Evolutionary conservation across 805 yeast species (phyloP).

Genomic region (Starmerella sp.): DNA sequence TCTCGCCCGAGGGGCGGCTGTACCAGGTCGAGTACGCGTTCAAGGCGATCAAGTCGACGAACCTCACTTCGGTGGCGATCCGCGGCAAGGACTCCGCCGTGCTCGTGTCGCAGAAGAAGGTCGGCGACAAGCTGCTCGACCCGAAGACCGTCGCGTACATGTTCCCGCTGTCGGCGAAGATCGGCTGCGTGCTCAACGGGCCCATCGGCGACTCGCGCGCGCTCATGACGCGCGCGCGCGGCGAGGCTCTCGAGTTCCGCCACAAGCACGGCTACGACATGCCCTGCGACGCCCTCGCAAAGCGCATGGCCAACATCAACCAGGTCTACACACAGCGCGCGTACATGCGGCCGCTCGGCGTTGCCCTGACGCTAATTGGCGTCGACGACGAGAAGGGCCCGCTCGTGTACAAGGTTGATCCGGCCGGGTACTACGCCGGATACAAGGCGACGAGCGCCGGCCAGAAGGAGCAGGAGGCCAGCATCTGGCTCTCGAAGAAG

Average conservation of each 20-base stretch:
- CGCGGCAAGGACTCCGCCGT: conserved; percentile 82
- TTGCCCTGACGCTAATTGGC: conserved; percentile 76
- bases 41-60: conserved; percentile 89
- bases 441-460: conserved; percentile 91
- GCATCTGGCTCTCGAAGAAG: conserved; percentile 79
- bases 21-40: conserved; percentile 97
- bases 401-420: conserved; percentile 82
- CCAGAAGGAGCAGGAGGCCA: conserved; percentile 93
- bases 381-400: conserved; percentile 89
- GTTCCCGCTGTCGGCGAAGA: conserved; percentile 64
- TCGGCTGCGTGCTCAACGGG: conserved; percentile 90
- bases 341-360: conserved; percentile 96
- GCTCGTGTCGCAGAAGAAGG: conserved; percentile 86
- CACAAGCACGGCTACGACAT: conserved; percentile 93
- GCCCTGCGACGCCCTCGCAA: conserved; percentile 87
- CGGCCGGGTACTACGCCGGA: conserved; percentile 91
- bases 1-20: conserved; percentile 95
- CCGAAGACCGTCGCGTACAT: conserved; percentile 76
- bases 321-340: conserved; percentile 97
- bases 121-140: conserved; percentile 88
- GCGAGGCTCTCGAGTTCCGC: conserved; percentile 92
- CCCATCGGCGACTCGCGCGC: conserved; percentile 87
- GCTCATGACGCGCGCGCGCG: conserved; percentile 76
- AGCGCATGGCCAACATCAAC: conserved; percentile 89
- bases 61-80: conserved; percentile 78